Conservation (phyloP, 164 flowering plant genomes). For the Vitis rotundifolia region DNA sequence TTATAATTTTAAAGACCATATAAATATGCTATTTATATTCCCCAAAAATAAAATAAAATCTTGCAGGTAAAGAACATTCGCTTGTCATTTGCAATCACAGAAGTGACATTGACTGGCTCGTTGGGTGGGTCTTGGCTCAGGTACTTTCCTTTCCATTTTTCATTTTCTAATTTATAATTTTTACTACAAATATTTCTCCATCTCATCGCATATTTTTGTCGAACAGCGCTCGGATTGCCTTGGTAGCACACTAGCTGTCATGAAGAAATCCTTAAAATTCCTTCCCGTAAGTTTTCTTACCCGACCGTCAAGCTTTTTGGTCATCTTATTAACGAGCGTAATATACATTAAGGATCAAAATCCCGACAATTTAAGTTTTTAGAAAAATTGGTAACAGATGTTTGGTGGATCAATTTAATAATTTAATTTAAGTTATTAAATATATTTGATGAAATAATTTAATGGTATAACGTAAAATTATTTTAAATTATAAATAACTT, state of each 20-base stretch:
- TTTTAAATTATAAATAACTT: too few relatives aligned
- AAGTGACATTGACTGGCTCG: slow-evolving; percentile 80
- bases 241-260: slow-evolving; percentile 65
- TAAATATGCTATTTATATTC: too few relatives aligned
- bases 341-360: too few relatives aligned
- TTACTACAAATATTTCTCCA: background rate
- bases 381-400: too few relatives aligned
- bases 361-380: too few relatives aligned
- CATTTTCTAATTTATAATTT: background rate
- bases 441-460: too few relatives aligned
- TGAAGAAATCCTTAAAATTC: slow-evolving; percentile 70
- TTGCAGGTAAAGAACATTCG: slow-evolving; percentile 78
- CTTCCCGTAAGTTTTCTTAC: slow-evolving; percentile 60
- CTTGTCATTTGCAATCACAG: slow-evolving; percentile 65
- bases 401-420: too few relatives aligned
- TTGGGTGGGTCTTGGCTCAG: slow-evolving; percentile 85
- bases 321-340: too few relatives aligned
- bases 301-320: background rate
- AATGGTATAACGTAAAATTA: too few relatives aligned
- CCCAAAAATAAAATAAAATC: background rate
- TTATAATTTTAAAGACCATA: background rate
- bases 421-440: too few relatives aligned
- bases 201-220: background rate
- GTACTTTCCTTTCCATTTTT: slow-evolving; percentile 17
- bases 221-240: slow-evolving; percentile 74